A percentile compares a stretch with the other conserved stretches of the same genome.
These are phyloP conservation scores for Lepidopterella palustris DNA, from an alignment of 495 filamentous ascomycete genomes.

Conservation along the genomic window DNA sequence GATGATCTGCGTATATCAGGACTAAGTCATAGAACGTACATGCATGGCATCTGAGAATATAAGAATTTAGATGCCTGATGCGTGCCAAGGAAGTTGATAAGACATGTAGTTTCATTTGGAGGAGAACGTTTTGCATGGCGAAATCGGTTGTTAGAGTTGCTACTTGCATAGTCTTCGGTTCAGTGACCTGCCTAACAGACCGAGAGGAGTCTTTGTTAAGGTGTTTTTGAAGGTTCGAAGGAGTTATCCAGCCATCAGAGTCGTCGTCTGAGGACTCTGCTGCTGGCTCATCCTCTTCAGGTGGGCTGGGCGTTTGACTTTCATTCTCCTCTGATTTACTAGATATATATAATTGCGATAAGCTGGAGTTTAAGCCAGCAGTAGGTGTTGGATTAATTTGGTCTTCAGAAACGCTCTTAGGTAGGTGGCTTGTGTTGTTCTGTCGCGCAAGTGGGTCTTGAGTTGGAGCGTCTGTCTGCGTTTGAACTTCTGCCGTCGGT, in stretches of 20 bases:
- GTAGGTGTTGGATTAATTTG: too few species aligned
- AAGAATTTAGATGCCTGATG: constrained; percentile 73
- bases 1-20: too few species aligned
- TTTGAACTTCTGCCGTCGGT: too few species aligned
- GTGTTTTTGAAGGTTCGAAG: constrained; percentile 80
- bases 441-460: too few species aligned
- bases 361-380: too few species aligned
- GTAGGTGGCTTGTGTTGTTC: too few species aligned
- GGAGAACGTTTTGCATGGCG: constrained; percentile 91
- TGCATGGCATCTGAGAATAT: constrained; percentile 86
- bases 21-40: too few species aligned
- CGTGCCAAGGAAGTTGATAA: constrained; percentile 69
- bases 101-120: constrained; percentile 92
- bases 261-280: constrained; percentile 48
- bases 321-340: constrained; percentile 18
- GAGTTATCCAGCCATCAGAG: constrained; percentile 88
- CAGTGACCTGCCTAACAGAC: constrained; percentile 41
- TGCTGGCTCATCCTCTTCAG: constrained; percentile 5
- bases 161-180: constrained; percentile 63
- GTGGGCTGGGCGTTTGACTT: too few species aligned
- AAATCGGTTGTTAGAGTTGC: constrained; percentile 90
- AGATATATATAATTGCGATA: too few species aligned
- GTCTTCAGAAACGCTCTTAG: too few species aligned
- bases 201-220: constrained; percentile 58
- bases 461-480: too few species aligned